A percentile compares a stretch with the other conserved stretches of the same genome.
Conservation (phyloP, 2,329 filamentous ascomycete genomes). For the Neonectria magnoliae region DNA sequence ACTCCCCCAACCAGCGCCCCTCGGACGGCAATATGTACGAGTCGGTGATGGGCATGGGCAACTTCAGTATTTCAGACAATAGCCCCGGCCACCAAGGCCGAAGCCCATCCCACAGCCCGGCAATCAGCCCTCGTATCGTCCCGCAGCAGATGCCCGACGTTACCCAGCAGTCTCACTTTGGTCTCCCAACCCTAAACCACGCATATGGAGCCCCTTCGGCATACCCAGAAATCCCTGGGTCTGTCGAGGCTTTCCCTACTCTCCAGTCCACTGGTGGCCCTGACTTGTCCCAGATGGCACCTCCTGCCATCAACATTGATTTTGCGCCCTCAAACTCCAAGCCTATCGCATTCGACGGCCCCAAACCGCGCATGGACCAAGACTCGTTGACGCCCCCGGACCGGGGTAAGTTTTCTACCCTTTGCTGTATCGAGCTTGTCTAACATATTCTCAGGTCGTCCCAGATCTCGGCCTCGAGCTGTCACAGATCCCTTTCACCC, state of each 20-base stretch:
- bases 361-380: conserved; percentile 72
- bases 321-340: conserved; percentile 78
- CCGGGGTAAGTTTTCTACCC: conserved; percentile 60
- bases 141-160: conserved; percentile 66
- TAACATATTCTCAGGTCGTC: conserved; percentile 53
- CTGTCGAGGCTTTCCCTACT: conserved; percentile 62
- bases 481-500: conserved; percentile 70
- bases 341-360: conserved; percentile 53
- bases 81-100: conserved; percentile 76
- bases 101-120: conserved; percentile 80
- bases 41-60: conserved; percentile 79
- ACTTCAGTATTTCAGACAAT: conserved; percentile 82
- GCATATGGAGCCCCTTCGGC: conserved; percentile 49
- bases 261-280: conserved; percentile 56
- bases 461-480: conserved; percentile 61
- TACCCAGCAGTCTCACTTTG: conserved; percentile 58
- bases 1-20: conserved; percentile 83
- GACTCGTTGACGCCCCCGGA: conserved; percentile 88
- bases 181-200: conserved; percentile 53
- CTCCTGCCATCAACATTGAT: conserved; percentile 95
- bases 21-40: conserved; percentile 79
- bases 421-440: conserved; percentile 17
- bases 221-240: conserved; percentile 51
- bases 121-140: conserved; percentile 70
- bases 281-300: conserved; percentile 82